Evolutionary conservation across 2,329 filamentous ascomycete genomes (phyloP).

Genomic region (Hypoxylon sp.): DNA sequence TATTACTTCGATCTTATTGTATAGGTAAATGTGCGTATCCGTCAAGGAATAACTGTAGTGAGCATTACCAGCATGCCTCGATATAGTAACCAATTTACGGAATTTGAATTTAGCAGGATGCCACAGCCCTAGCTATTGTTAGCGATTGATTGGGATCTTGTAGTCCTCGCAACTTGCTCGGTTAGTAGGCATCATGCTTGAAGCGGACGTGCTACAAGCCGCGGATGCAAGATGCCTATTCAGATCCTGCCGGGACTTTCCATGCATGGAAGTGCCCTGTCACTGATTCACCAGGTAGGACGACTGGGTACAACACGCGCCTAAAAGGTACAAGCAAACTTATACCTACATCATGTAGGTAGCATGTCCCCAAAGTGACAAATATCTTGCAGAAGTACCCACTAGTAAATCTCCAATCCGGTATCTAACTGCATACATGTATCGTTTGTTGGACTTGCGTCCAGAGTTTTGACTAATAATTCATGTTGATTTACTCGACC

Average conservation of each 20-base stretch:
- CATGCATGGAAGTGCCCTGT: conserved; percentile 11
- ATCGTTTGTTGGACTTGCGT: neutral
- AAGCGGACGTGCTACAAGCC: conserved; percentile 14
- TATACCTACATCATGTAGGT: neutral
- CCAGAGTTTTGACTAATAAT: conserved; percentile 1
- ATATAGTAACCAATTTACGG: neutral
- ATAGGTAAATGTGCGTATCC: neutral
- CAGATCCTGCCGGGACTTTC: conserved; percentile 33
- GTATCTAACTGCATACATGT: neutral
- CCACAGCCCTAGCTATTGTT: neutral
- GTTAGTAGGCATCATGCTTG: conserved; percentile 21
- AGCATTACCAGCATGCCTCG: neutral
- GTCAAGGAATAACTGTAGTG: neutral
- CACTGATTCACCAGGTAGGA: conserved; percentile 14
- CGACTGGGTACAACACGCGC: neutral
- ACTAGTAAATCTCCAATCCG: neutral
- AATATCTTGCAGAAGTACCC: conserved; percentile 1
- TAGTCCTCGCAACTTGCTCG: conserved; percentile 1
- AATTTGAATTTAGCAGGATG: neutral
- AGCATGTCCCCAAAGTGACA: neutral
- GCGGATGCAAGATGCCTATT: conserved; percentile 42
- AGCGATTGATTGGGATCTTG: neutral
- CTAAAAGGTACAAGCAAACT: conserved; percentile 17
- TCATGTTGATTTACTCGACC: conserved; percentile 4
- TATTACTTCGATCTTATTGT: neutral